Evolutionary conservation across 345 rosid species (phyloP), one percentile per base, ranked within the genome.

Genomic region (Populus deltoides): DNA sequence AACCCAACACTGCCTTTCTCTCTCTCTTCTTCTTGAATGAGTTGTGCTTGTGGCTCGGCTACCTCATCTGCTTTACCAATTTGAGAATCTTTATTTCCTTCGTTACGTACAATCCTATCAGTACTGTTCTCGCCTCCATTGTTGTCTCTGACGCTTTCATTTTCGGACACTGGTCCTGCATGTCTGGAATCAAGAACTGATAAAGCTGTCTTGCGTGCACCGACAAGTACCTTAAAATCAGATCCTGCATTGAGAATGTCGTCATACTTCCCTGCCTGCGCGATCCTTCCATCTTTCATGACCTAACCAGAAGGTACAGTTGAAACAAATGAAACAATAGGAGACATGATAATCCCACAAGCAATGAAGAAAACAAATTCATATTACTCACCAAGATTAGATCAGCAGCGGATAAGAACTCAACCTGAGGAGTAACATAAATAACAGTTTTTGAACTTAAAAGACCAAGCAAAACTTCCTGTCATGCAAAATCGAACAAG

Each of bases 11-110:
- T 80, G 16, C 97, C 97, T 83, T 89, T 91, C 86, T 88, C 95
- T 71, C 93, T 87, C 81, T 92, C 97, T 83, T 92, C 95, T 68
- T 91, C 94, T 85, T 88, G 89, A 77, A 91, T 80, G 62, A 91
- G 82, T 80, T 91, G 90, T 41, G 45, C 12, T 41, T 41, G 45
- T 41, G 45, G 45, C 45, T 41, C 45, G 2, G 3, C 45, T 77
- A 81, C 88, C 62, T 86, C 89, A 68, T 78, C 75, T 25, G 75
- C 84, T 80, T 85, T 85, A 51, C 72, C 85, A 3, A 80, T 85
- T 31, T 83, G 73, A 57, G 62, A n/a, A 72, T 74, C 69, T 75
- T 83, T 65, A 31, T 81, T 83, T 80, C 43, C 86, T 79, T 88
- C 51, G n/a, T 59, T 68, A 69, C 76, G 66, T 51, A 41, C 13